A percentile compares a stretch with the other conserved stretches of the same genome.
Conservation (phyloP, 257 asterid genomes). For the Penstemon davidsonii region DNA sequence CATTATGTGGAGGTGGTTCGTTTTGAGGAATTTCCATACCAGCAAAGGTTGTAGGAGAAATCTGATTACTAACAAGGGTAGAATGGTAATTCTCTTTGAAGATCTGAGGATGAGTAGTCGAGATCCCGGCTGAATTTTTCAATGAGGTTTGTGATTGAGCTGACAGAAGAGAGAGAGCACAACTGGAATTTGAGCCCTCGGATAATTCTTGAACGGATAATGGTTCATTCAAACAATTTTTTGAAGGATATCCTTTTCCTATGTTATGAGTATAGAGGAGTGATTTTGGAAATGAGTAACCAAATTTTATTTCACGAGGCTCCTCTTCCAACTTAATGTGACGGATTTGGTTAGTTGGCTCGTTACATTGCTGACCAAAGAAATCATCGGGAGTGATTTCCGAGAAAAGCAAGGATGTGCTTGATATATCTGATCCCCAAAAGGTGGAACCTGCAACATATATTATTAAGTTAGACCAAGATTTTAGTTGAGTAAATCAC, state of each 20-base stretch:
- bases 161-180: constrained; percentile 94
- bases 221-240: constrained; percentile 25
- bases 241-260: constrained; percentile 28
- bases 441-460: constrained; percentile 45
- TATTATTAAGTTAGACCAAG: background rate
- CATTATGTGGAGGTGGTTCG: constrained; percentile 24
- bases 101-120: constrained; percentile 24
- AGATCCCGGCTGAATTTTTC: constrained; percentile 28
- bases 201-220: constrained; percentile 31
- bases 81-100: constrained; percentile 21
- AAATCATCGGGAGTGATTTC: constrained; percentile 38
- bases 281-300: constrained; percentile 22
- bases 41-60: constrained; percentile 1
- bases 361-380: constrained; percentile 37
- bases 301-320: constrained; percentile 27
- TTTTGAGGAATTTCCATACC: constrained; percentile 14
- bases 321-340: constrained; percentile 30
- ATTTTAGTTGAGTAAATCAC: background rate
- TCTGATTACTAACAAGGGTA: constrained; percentile 19
- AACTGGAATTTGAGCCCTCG: constrained; percentile 34
- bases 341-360: constrained; percentile 21
- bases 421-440: constrained; percentile 34
- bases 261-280: constrained; percentile 21
- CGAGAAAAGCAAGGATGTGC: constrained; percentile 40
- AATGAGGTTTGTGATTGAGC: constrained; percentile 36